Base-by-base conservation (phyloP, 139 green algal species). In the Micractinium conductrix region DNA sequence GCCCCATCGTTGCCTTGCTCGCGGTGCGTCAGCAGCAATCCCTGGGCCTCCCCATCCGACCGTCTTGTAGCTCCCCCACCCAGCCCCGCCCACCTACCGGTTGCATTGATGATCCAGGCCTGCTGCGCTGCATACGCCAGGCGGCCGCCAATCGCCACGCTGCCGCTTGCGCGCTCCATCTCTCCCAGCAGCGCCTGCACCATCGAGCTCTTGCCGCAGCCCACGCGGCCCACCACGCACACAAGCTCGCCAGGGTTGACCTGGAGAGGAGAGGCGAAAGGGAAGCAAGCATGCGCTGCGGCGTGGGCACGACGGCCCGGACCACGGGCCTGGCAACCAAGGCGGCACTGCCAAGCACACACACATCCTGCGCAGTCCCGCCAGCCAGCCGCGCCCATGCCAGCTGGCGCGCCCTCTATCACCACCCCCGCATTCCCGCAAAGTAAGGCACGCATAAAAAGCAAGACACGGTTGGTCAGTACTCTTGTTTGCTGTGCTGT, bases 51-150 rank as follows among this genome's bases (percentile, higher is more conserved):
- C 4, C 30, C 69, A 21, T 2, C 69, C 38, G 40, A 9, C 21
- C 35, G 12, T 37, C 69, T n/a, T n/a, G n/a, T n/a, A n/a, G 1
- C 3, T 37, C 40, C 40, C 6, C 19, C 1, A 4, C 3, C 22
- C 30, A 30, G 17, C 42, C 4, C 4, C 30, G 10, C n/a, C 1
- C 72, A 44, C 74, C 33, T 50, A 81, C 74, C 74, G 17, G 92
- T 96, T 50, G 94, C 96, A 84, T 98, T 98, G 63, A 97, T 90
- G 87, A 98, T 98, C 96, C 96, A 98, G 30, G 95, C 89, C 44
- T 92, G 93, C 89, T 97, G 94, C 24, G 95, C 88, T 37, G 94
- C 93, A 80, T 98, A 98, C 19, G 95, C 95, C 43, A 95, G 72
- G 30, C 48, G 78, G 40, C 93, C 94, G 21, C 91, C 92, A 9